phyloP scores from a whole-genome alignment of 306 rosid species.

The Mimosa bimucronata region DNA sequence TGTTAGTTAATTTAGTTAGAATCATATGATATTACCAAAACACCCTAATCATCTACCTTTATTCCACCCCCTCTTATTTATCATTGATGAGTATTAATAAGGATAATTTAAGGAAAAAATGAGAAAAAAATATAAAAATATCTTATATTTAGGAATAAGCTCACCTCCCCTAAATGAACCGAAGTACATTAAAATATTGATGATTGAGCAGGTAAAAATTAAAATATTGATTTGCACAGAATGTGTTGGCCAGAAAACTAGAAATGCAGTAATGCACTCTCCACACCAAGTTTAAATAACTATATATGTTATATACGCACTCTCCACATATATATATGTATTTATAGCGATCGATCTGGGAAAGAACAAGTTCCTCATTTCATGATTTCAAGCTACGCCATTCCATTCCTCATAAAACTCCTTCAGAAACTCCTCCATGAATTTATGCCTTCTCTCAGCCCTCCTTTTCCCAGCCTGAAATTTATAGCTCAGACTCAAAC shows the following conservation, averaged over 20 bases:
- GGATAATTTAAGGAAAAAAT: too few species aligned
- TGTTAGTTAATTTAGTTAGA: too few species aligned
- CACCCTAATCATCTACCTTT: too few species aligned
- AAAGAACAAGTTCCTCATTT: constrained; percentile 22
- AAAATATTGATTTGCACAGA: background rate
- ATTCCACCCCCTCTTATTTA: too few species aligned
- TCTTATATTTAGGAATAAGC: background rate
- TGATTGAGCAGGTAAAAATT: background rate
- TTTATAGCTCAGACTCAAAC: constrained; percentile 24
- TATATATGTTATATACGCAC: background rate
- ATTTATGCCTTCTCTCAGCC: constrained; percentile 88
- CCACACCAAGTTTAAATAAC: background rate
- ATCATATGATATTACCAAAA: too few species aligned
- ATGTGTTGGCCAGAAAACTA: background rate
- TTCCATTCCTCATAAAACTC: constrained; percentile 90
- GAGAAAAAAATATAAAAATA: too few species aligned
- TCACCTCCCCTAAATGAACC: too few species aligned
- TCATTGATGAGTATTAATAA: too few species aligned
- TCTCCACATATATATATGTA: background rate
- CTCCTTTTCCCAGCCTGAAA: constrained; percentile 87
- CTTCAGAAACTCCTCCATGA: constrained; percentile 82
- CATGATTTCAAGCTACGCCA: constrained; percentile 61
- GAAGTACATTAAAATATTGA: background rate
- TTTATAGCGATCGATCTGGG: background rate
- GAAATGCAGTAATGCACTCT: background rate